Conservation (phyloP, 352 stramenopile species). For the Phytophthora niederhauseri region DNA sequence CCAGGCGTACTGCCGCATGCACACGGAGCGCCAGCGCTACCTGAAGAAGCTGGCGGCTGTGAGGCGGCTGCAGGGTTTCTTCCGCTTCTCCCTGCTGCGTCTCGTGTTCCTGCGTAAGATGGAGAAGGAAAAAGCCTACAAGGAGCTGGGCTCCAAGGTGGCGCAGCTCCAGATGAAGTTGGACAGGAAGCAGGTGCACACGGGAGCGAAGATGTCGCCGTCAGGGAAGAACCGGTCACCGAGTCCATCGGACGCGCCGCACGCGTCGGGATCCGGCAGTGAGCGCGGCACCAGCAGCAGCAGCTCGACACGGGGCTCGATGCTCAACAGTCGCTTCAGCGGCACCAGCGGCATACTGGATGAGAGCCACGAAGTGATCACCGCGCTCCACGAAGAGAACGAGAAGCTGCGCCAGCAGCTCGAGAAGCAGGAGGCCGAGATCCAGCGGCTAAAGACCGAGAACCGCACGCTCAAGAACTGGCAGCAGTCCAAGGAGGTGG, state of each 20-base stretch:
- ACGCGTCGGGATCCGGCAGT: constrained; percentile 18
- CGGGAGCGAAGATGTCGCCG: constrained; percentile 48
- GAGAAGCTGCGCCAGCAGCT: constrained; percentile 75
- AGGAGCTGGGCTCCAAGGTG: constrained; percentile 74
- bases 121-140: constrained; percentile 84
- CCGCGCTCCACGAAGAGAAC: constrained; percentile 84
- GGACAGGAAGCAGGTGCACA: constrained; percentile 60
- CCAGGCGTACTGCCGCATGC: constrained; percentile 71
- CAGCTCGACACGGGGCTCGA: constrained; percentile 54
- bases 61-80: constrained; percentile 74
- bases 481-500: constrained; percentile 88
- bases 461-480: constrained; percentile 84
- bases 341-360: constrained; percentile 79
- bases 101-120: constrained; percentile 81
- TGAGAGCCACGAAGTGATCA: constrained; percentile 89
- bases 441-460: constrained; percentile 78
- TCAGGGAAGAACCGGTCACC: constrained; percentile 41
- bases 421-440: constrained; percentile 74
- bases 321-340: constrained; percentile 64
- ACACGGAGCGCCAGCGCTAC: constrained; percentile 59
- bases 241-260: constrained; percentile 31
- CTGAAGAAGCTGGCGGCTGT: constrained; percentile 55
- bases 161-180: constrained; percentile 73
- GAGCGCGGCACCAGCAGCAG: constrained; percentile 30
- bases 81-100: constrained; percentile 74